Base-by-base conservation (phyloP, 768 basidiomycete species). In the Gautieria morchelliformis region DNA sequence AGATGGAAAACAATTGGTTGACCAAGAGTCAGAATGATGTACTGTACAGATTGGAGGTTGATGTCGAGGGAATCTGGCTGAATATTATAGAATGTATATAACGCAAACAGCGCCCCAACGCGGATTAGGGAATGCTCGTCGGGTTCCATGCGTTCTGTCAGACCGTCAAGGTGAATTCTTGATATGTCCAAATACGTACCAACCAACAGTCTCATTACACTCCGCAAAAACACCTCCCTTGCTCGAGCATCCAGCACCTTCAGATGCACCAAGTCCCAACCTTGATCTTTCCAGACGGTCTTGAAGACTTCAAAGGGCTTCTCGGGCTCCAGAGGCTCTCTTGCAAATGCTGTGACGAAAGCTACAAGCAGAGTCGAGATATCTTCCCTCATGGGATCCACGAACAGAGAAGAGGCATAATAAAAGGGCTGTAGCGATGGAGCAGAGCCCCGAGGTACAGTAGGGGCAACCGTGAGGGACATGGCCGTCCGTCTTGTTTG, bases 191-290 rank as follows among this genome's bases (percentile, higher is more conserved):
- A 9, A 32, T 10, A 22, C 79, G 45, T 63, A 88, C 89, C 87
- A 41, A 82, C 69, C 65, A 92, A 87, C 19, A 89, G 69, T 47
- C 89, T 73, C 53, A 77, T 70, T 2, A 81, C 78, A 10, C 81
- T 74, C 35, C 72, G 73, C 30, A 91, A 68, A 67, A 89, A 87
- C 0, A 72, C 66, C 47, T 84, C 79, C 39, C 89, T 78, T 20
- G 84, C 73, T 50, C 85, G 76, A 44, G 75, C 69, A 63, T 92
- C 88, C 58, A 86, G 80, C 4, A 84, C 81, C 66, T 79, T 83
- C 71, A 92, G 78, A 64, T 90, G 87, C 45, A 89, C 68, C 79
- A 81, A 88, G 33, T 74, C 71, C 89, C 89, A 93, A 20, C 86
- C 85, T 59, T 78, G 75, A 5, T 71, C 70, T 11, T 65, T 67